Percentiles rank a stretch among this genome's conserved stretches.
Conservation (phyloP, 2,329 filamentous ascomycete species). For the Niveomyces coronatus region DNA sequence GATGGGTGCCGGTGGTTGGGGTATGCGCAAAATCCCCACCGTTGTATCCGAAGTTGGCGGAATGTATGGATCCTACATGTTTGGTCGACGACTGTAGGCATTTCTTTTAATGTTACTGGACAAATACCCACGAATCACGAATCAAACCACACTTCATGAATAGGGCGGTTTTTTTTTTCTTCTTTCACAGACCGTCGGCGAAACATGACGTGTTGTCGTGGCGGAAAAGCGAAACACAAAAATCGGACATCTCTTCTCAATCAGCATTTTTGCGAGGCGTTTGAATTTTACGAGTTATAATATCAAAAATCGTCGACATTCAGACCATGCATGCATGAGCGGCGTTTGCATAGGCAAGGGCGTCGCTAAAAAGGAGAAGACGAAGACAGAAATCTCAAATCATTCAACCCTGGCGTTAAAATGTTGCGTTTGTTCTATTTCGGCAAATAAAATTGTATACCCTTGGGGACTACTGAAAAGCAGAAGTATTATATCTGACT, state of each 20-base stretch:
- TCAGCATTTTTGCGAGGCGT: constrained; percentile 4
- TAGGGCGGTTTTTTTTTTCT: no score
- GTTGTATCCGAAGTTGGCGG: constrained; percentile 85
- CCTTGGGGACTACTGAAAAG: constrained; percentile 7
- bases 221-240: constrained; percentile 2
- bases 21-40: constrained; percentile 85
- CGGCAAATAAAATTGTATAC: constrained; percentile 8
- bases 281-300: not conserved
- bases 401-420: constrained; percentile 4
- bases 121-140: constrained; percentile 1
- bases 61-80: constrained; percentile 73
- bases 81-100: constrained; percentile 44
- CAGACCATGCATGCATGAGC: no score
- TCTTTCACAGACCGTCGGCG: no score
- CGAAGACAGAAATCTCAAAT: not conserved
- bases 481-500: no score
- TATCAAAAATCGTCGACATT: no score
- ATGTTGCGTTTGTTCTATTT: constrained; percentile 4
- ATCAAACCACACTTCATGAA: no score
- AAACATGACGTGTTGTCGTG: not conserved
- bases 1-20: constrained; percentile 76
- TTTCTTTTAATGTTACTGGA: constrained; percentile 6
- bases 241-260: constrained; percentile 8
- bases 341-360: no score
- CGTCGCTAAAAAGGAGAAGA: no score